phyloP scores from a whole-genome alignment of 805 yeast species.

The Zygosaccharomyces pseudorouxii region DNA sequence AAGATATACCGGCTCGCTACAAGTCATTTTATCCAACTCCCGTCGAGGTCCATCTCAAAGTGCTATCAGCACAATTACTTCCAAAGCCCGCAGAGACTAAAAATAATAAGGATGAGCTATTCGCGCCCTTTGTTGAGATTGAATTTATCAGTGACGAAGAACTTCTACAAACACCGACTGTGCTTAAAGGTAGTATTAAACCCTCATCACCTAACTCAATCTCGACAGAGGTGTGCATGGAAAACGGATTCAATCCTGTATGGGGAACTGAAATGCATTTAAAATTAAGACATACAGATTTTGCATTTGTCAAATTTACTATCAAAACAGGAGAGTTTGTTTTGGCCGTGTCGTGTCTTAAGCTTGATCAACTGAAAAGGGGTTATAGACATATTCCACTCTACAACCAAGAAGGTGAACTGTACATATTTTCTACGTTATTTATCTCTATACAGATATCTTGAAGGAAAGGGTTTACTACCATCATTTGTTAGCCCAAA shows the following conservation, averaged over 20 bases:
- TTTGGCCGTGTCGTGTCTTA: conserved; percentile 58
- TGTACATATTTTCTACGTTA: conserved; percentile 54
- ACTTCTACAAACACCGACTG: conserved; percentile 19
- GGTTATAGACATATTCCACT: conserved; percentile 85
- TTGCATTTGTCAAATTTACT: conserved; percentile 54
- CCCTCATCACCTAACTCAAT: conserved; percentile 11
- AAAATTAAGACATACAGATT: conserved; percentile 34
- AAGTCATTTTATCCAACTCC: conserved; percentile 16
- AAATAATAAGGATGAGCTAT: conserved; percentile 12
- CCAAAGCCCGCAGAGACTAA: conserved; percentile 61
- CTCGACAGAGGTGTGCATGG: conserved; percentile 38
- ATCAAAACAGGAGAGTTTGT: conserved; percentile 42
- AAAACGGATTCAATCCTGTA: conserved; percentile 82
- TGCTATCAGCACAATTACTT: conserved; percentile 81
- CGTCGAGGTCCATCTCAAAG: conserved; percentile 36
- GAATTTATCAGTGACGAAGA: conserved; percentile 23
- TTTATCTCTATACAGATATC: conserved; percentile 36
- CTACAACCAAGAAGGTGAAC: conserved; percentile 77
- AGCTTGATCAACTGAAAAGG: conserved; percentile 56
- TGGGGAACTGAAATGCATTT: conserved; percentile 64
- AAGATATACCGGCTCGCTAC: conserved; percentile 25
- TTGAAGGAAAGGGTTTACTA: neutral
- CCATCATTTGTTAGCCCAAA: neutral
- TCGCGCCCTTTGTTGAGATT: conserved; percentile 26
- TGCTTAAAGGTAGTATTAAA: conserved; percentile 22